These are phyloP conservation scores for Keithomyces neogunnii DNA, from an alignment of 2,329 filamentous ascomycete species.

Conservation along the genomic window DNA sequence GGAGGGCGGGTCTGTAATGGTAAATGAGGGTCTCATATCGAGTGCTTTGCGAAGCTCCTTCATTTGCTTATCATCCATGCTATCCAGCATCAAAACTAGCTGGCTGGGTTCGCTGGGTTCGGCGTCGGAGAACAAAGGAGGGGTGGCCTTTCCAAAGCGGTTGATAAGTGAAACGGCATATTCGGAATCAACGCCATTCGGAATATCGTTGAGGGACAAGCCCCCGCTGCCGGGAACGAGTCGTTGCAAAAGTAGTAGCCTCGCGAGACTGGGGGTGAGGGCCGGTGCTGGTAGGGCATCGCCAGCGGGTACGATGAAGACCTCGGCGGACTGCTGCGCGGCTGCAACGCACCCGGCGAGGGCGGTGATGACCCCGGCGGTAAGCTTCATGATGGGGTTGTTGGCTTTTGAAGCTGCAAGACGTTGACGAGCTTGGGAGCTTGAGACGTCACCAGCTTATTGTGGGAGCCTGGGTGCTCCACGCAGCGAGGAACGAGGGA, in stretches of 20 bases:
- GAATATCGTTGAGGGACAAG: constrained; percentile 38
- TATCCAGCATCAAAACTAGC: constrained; percentile 52
- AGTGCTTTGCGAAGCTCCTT: constrained; percentile 32
- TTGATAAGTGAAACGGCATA: constrained; percentile 50
- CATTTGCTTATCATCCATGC: constrained; percentile 39
- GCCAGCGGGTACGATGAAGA: constrained; percentile 40
- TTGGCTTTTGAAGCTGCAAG: constrained; percentile 24
- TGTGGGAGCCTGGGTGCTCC: background rate
- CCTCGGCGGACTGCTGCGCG: constrained; percentile 35
- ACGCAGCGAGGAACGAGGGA: background rate
- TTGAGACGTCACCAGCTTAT: constrained; percentile 22
- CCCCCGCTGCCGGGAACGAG: constrained; percentile 38
- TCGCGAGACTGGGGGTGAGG: constrained; percentile 44
- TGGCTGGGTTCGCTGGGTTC: constrained; percentile 35
- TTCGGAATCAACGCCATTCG: constrained; percentile 28
- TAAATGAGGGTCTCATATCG: constrained; percentile 36
- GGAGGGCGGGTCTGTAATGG: constrained; percentile 37
- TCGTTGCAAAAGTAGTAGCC: constrained; percentile 51
- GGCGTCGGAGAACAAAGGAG: constrained; percentile 38
- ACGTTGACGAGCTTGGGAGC: constrained; percentile 13
- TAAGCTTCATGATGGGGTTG: constrained; percentile 33
- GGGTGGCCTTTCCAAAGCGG: constrained; percentile 45
- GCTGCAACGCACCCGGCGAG: constrained; percentile 30
- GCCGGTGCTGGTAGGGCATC: constrained; percentile 26
- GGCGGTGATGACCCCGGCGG: constrained; percentile 28